Conservation (phyloP, 331 rosid species). For the Prunus yedoensis region DNA sequence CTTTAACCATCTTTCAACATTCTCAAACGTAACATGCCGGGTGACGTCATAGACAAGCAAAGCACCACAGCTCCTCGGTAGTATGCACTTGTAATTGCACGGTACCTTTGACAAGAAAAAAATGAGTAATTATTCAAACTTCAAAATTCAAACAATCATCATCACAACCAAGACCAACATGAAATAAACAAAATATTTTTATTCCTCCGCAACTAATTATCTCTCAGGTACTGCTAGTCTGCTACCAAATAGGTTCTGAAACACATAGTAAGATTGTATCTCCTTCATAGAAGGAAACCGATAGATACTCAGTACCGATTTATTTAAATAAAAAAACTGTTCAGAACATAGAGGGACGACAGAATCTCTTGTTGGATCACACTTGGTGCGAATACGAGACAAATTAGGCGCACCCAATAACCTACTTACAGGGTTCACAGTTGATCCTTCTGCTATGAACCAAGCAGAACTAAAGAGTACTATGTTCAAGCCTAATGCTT, state of each 20-base stretch:
- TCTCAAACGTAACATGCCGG: slow-evolving; percentile 55
- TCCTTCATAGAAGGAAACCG: background rate
- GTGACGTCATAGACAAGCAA: slow-evolving; percentile 60
- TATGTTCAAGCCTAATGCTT: background rate
- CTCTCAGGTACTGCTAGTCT: background rate
- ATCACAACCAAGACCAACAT: background rate
- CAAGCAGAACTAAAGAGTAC: background rate
- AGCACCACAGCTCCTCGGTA: slow-evolving; percentile 66
- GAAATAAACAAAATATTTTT: background rate
- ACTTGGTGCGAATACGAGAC: background rate
- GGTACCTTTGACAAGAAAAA: slow-evolving; percentile 40
- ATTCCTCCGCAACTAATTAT: background rate
- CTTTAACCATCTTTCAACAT: slow-evolving; percentile 65
- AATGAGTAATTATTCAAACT: background rate
- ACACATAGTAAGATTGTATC: background rate
- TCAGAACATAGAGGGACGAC: background rate
- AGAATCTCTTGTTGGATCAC: background rate
- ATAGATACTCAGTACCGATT: background rate
- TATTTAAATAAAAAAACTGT: background rate
- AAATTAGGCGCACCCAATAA: background rate
- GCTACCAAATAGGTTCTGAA: background rate
- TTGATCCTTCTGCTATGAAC: background rate
- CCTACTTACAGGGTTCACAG: background rate
- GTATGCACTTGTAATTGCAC: slow-evolving; percentile 67
- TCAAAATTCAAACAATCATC: background rate